phyloP scores from a whole-genome alignment of 2,329 filamentous ascomycete species.

The Apiospora phragmitis region DNA sequence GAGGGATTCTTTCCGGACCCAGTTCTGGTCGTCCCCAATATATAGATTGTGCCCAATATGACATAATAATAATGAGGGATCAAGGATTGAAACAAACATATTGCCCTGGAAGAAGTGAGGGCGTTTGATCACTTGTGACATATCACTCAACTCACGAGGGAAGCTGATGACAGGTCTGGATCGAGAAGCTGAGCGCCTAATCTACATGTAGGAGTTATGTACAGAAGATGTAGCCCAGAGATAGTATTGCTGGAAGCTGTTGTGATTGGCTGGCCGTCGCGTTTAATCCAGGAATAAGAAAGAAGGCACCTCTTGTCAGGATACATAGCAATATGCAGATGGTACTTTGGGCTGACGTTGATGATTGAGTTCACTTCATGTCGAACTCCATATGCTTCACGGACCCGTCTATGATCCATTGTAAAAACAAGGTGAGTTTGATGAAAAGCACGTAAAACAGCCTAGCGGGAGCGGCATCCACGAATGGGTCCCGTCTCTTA shows the following conservation, averaged over 20 bases:
- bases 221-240: neutral
- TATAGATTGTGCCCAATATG: neutral
- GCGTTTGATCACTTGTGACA: neutral
- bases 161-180: neutral
- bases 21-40: neutral
- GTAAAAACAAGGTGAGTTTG: conserved; percentile 1
- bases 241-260: neutral
- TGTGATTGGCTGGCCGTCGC: neutral
- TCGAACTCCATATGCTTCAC: neutral
- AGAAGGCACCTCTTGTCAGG: neutral
- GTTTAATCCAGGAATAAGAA: neutral
- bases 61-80: neutral
- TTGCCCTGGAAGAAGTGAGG: neutral
- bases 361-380: neutral
- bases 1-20: too few species aligned
- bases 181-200: neutral
- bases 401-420: neutral
- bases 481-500: neutral
- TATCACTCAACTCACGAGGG: neutral
- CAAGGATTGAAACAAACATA: neutral
- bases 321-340: neutral
- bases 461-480: neutral
- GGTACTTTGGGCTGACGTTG: neutral
- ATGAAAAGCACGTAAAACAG: conserved; percentile 8
- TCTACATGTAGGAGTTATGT: neutral